Conservation (phyloP, 2,329 filamentous ascomycete genomes). For the Exophiala dermatitidis region DNA sequence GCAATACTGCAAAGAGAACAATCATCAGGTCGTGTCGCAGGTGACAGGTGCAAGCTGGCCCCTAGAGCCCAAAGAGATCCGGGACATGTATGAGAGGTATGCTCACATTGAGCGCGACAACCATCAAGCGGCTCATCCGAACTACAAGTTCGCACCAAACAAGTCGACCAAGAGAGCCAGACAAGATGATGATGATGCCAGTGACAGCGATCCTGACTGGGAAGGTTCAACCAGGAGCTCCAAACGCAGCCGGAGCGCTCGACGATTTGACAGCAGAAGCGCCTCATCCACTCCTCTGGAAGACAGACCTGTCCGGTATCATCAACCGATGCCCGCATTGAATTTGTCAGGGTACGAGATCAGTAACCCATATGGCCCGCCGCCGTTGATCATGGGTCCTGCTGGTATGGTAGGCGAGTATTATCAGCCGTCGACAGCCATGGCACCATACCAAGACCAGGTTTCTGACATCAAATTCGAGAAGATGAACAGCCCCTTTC, state of each 20-base stretch:
- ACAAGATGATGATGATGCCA: slow-evolving; percentile 34
- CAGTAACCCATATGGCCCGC: slow-evolving; percentile 26
- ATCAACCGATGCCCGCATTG: slow-evolving; percentile 11
- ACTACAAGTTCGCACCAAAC: slow-evolving; percentile 88
- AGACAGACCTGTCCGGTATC: slow-evolving; percentile 13
- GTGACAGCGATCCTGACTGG: slow-evolving; percentile 30
- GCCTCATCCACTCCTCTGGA: slow-evolving; percentile 24
- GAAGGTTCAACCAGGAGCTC: slow-evolving; percentile 20
- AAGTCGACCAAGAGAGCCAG: slow-evolving; percentile 52
- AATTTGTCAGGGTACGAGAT: slow-evolving; percentile 23
- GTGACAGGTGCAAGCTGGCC: slow-evolving; percentile 85
- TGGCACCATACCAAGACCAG: slow-evolving; percentile 14
- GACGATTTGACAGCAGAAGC: slow-evolving; percentile 23
- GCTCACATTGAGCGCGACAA: slow-evolving; percentile 76
- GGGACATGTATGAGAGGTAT: slow-evolving; percentile 68
- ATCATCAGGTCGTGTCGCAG: slow-evolving; percentile 86
- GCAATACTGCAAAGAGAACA: slow-evolving; percentile 71
- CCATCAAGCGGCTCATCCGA: slow-evolving; percentile 76
- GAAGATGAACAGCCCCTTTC: slow-evolving; percentile 27
- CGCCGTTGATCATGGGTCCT: slow-evolving; percentile 21
- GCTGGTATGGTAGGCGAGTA: slow-evolving; percentile 16
- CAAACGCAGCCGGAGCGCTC: slow-evolving; percentile 23
- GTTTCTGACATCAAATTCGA: slow-evolving; percentile 29
- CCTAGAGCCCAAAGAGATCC: slow-evolving; percentile 65
- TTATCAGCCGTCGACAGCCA: slow-evolving; percentile 12